Conservation (phyloP, 371 early-diverging fungal species). For the Chytridium lagenaria region DNA sequence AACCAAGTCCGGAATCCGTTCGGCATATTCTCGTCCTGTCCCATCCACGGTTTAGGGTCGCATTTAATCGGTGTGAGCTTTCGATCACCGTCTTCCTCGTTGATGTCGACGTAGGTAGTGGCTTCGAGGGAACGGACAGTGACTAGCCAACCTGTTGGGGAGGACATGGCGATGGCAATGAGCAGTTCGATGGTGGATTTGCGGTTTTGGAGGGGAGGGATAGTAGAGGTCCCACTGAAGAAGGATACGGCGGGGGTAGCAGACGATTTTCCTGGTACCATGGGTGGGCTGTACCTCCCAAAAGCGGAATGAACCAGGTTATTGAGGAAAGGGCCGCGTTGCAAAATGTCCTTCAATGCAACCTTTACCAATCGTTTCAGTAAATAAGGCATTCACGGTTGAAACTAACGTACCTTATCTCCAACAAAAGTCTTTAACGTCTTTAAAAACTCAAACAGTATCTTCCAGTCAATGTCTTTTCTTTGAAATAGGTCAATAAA, state of each 20-base stretch:
- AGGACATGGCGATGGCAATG: neutral
- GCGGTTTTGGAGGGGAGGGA: conserved; percentile 14
- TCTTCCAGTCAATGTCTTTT: conserved; percentile 12
- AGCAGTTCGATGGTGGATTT: conserved; percentile 4
- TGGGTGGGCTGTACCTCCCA: neutral
- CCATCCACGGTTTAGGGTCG: neutral
- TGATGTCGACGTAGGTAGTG: neutral
- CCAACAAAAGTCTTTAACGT: neutral
- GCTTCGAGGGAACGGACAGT: neutral
- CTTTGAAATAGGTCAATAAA: neutral
- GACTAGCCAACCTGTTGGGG: neutral
- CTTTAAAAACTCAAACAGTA: neutral
- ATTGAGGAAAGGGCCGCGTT: neutral
- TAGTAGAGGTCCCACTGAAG: neutral
- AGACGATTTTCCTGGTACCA: neutral
- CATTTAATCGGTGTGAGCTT: neutral
- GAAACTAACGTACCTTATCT: neutral
- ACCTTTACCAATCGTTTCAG: no score
- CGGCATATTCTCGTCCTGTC: neutral
- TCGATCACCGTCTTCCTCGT: neutral
- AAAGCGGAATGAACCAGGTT: conserved; percentile 5
- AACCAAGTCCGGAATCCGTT: conserved; percentile 13
- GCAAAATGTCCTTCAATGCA: neutral
- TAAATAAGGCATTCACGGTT: no score
- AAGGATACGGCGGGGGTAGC: neutral